Conservation (phyloP, 1,284 basidiomycete species). For the Trichosporon faecale region DNA sequence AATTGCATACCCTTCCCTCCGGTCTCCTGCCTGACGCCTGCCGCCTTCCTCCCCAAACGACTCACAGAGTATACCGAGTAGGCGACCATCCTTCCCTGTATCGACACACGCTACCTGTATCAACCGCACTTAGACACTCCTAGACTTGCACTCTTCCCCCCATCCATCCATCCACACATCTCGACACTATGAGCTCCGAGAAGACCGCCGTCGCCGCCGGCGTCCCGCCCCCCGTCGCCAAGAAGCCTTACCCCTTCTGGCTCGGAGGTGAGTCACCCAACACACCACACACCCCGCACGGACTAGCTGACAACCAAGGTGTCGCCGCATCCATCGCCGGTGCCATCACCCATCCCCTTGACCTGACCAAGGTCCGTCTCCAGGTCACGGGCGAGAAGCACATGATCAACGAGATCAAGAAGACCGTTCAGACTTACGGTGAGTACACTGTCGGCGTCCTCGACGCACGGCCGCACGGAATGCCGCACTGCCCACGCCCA, state of each 20-base stretch:
- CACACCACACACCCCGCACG: neutral
- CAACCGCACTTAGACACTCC: neutral
- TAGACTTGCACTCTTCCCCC: neutral
- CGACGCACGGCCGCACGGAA: neutral
- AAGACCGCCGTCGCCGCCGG: conserved; percentile 1
- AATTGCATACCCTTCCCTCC: conserved; percentile 5
- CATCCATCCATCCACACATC: neutral
- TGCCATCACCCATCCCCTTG: conserved; percentile 76
- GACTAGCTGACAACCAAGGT: conserved; percentile 51
- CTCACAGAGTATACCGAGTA: neutral
- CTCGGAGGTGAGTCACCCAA: conserved; percentile 61
- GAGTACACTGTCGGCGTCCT: conserved; percentile 11
- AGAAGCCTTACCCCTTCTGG: conserved; percentile 73
- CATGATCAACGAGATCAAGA: conserved; percentile 72
- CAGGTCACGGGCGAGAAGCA: conserved; percentile 83
- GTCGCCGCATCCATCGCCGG: conserved; percentile 76
- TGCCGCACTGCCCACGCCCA: neutral
- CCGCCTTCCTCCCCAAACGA: too few relatives aligned
- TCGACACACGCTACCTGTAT: neutral
- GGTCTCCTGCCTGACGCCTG: neutral
- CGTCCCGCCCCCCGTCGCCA: conserved; percentile 13
- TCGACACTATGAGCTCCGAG: conserved; percentile 1
- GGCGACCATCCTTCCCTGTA: neutral
- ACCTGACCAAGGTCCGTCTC: conserved; percentile 81
- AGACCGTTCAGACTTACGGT: conserved; percentile 58